Evolutionary conservation across 2,329 filamentous ascomycete genomes (phyloP), one percentile per base, ranked within the genome.

Genomic region (Trichoderma hamatum): DNA sequence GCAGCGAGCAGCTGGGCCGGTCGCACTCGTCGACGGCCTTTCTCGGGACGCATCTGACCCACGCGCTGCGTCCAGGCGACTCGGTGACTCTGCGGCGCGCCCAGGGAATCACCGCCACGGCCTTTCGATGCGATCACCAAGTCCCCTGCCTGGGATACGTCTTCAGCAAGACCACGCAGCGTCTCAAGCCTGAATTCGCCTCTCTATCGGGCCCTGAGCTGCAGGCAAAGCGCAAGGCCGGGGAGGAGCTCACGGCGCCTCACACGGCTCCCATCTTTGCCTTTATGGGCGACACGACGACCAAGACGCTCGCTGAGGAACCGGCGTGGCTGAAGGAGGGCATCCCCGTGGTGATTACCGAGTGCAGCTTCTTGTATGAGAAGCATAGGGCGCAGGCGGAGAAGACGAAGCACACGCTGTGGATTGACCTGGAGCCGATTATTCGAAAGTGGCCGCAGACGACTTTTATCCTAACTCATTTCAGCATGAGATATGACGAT

Each of bases 101-200:
- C 2, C 79, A 78, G 28, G 74, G 76, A 54, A 77, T 84, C 65
- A 78, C 77, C 0, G 83, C 81, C 51, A 79, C 78, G 5, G 83
- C 78, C 7, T 84, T 85, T 66, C 69, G 74, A 21, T 84, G 83
- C 76, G 79, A 83, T 71, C 83, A 85, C 73, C 82, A 78, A 4
- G 81, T 85, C 0, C 83, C 83, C 2, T 84, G 81, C 67, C 73
- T 85, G 1, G 83, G 83, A 39, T 85, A 84, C 75, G 75, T 85
- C 69, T 84, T 85, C 75, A 74, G 72, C 34, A 75, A 75, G 13
- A 78, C 78, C 2, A 81, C 80, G 1, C 75, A 78, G 51, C 79
- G 79, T 58, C 78, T 85, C 11, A 77, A 75, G 65, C 75, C 78
- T 1, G 78, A 82, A 67, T 82, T 80, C 75, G 70, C 72, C 0